phyloP scores from a whole-genome alignment of 202 grass and related monocot species.

The Setaria viridis region DNA sequence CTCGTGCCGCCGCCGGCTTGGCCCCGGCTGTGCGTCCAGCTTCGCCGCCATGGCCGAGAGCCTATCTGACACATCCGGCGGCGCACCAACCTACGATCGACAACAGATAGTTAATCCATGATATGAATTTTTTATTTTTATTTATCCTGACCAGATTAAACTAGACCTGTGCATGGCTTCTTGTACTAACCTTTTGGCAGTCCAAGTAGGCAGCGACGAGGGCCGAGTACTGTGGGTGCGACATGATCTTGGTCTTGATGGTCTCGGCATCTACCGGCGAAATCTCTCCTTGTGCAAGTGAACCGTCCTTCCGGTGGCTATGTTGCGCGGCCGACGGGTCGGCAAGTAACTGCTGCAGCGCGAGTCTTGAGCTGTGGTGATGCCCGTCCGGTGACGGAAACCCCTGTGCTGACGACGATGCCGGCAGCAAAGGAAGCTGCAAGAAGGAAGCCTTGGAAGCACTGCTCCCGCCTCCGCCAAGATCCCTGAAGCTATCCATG shows the following conservation, averaged over 20 bases:
- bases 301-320: conserved; percentile 1
- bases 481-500: conserved; percentile 57
- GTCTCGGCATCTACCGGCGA: conserved; percentile 42
- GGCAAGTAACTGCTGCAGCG: conserved; percentile 55
- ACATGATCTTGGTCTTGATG: conserved; percentile 90
- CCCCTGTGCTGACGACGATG: conserved; percentile 36
- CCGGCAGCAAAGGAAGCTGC: conserved; percentile 52
- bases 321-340: conserved; percentile 26
- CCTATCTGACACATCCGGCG: conserved; percentile 66
- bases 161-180: conserved; percentile 24
- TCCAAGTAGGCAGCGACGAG: conserved; percentile 75
- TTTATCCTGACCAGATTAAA: neutral
- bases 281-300: conserved; percentile 38
- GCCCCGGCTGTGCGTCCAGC: conserved; percentile 44
- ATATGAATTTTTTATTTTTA: neutral
- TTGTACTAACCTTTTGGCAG: conserved; percentile 80
- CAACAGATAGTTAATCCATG: neutral
- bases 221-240: conserved; percentile 81
- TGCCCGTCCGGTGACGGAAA: conserved; percentile 21
- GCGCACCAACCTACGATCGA: conserved; percentile 67
- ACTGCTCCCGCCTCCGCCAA: conserved; percentile 60
- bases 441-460: conserved; percentile 66
- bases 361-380: conserved; percentile 46
- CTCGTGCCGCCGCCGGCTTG: conserved; percentile 24
- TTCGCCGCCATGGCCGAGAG: conserved; percentile 59